Percentiles rank a stretch among this genome's conserved stretches.
phyloP scores from a whole-genome alignment of 345 rosid genomes.

The Cardamine resedifolia region DNA sequence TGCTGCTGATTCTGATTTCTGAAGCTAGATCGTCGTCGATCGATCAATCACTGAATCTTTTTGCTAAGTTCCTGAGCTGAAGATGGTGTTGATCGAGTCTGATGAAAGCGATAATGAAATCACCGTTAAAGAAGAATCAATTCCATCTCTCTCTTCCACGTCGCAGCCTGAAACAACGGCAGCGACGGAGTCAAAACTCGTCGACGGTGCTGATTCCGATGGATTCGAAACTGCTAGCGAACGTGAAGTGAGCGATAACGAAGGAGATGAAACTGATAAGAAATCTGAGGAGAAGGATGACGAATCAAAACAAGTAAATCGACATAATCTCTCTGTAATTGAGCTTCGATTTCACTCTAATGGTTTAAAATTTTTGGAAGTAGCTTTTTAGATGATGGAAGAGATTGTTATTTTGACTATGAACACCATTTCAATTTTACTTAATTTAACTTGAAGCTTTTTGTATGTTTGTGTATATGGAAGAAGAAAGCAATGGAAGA shows the following conservation, averaged over 20 bases:
- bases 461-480: not conserved
- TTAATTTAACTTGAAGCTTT: no score
- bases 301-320: constrained; percentile 43
- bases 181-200: constrained; percentile 27
- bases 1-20: not conserved
- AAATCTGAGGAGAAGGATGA: constrained; percentile 38
- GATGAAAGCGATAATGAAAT: constrained; percentile 29
- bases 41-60: no score
- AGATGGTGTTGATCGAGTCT: constrained; percentile 52
- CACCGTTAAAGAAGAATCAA: not conserved
- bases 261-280: constrained; percentile 26
- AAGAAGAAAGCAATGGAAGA: constrained; percentile 54
- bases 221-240: constrained; percentile 95
- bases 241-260: constrained; percentile 51
- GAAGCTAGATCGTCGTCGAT: constrained; percentile 16
- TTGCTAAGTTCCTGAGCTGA: not conserved
- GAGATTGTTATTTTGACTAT: no score
- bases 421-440: no score
- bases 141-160: not conserved
- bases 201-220: constrained; percentile 54
- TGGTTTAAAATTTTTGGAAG: no score
- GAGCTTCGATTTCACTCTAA: not conserved
- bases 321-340: no score
- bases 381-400: no score
- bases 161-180: constrained; percentile 14